A percentile compares a stretch with the other conserved stretches of the same genome.
Conservation (phyloP, 192 early-diverging fungal species). For the Powellomyces hirtus region DNA sequence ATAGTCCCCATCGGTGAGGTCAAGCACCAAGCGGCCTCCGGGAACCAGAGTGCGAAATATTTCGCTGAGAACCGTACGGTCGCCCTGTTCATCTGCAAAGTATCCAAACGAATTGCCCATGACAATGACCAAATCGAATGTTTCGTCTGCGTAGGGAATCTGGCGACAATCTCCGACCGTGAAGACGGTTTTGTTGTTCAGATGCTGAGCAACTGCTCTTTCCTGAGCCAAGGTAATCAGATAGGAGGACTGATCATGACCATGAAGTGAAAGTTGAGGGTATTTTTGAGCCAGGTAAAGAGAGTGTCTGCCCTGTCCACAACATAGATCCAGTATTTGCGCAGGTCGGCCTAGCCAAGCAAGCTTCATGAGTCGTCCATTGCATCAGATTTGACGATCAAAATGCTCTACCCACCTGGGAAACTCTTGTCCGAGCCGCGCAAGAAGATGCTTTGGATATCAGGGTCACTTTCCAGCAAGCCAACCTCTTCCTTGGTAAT, state of each 20-base stretch:
- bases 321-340: constrained; percentile 63
- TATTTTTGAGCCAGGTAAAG: constrained; percentile 53
- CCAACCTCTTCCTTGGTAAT: constrained; percentile 58
- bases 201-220: constrained; percentile 30
- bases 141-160: constrained; percentile 47
- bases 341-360: constrained; percentile 8
- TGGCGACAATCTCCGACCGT: constrained; percentile 63
- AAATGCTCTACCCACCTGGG: constrained; percentile 2
- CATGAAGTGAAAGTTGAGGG: constrained; percentile 49
- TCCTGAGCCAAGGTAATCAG: constrained; percentile 54
- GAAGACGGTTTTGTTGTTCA: constrained; percentile 36
- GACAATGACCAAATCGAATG: constrained; percentile 55
- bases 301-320: constrained; percentile 65
- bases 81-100: constrained; percentile 55
- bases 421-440: constrained; percentile 13
- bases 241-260: constrained; percentile 65
- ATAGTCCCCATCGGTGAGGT: constrained; percentile 60
- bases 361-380: too few relatives aligned
- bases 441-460: constrained; percentile 34
- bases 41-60: constrained; percentile 49
- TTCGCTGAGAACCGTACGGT: constrained; percentile 47
- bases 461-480: constrained; percentile 41
- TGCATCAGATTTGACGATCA: too few relatives aligned
- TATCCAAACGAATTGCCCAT: constrained; percentile 73
- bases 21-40: constrained; percentile 53